Percentiles rank a stretch among this genome's conserved stretches.
Conservation (phyloP, 345 rosid species). For the Conringia planisiliqua region DNA sequence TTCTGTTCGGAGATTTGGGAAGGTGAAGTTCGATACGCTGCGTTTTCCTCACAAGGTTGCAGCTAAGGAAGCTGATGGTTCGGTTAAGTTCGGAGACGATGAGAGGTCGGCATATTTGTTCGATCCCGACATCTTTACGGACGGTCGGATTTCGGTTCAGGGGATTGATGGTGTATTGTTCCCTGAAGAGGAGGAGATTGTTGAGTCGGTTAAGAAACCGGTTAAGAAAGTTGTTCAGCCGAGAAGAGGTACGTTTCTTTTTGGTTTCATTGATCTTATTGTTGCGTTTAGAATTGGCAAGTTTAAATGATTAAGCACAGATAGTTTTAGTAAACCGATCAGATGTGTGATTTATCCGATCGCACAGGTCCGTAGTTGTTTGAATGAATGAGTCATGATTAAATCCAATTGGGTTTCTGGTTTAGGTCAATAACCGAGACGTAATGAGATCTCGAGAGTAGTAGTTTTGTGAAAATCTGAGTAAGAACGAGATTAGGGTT, state of each 20-base stretch:
- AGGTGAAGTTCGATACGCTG: conserved; percentile 57
- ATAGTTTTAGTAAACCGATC: not conserved
- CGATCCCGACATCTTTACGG: conserved; percentile 85
- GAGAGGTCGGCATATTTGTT: conserved; percentile 77
- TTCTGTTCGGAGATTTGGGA: conserved; percentile 68
- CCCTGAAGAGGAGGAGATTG: conserved; percentile 40
- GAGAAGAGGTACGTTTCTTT: conserved; percentile 67
- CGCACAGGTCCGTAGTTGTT: not conserved
- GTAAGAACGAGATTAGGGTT: not conserved
- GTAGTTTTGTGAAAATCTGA: not conserved
- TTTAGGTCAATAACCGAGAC: not conserved
- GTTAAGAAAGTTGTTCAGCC: conserved; percentile 65
- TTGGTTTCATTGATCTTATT: not conserved
- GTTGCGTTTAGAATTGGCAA: not conserved
- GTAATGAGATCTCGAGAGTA: not conserved
- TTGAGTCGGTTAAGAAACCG: conserved; percentile 32
- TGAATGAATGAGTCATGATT: not conserved
- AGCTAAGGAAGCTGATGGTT: conserved; percentile 93
- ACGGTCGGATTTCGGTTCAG: conserved; percentile 76
- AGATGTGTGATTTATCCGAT: not conserved
- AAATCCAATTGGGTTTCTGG: not conserved
- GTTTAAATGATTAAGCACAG: conserved; percentile 4
- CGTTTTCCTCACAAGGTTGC: conserved; percentile 69
- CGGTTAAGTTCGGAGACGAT: conserved; percentile 79
- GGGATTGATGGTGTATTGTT: conserved; percentile 75